Evolutionary conservation across 768 basidiomycete genomes (phyloP), one percentile per base, ranked within the genome.

Genomic region (Pleurotus pulmonarius): DNA sequence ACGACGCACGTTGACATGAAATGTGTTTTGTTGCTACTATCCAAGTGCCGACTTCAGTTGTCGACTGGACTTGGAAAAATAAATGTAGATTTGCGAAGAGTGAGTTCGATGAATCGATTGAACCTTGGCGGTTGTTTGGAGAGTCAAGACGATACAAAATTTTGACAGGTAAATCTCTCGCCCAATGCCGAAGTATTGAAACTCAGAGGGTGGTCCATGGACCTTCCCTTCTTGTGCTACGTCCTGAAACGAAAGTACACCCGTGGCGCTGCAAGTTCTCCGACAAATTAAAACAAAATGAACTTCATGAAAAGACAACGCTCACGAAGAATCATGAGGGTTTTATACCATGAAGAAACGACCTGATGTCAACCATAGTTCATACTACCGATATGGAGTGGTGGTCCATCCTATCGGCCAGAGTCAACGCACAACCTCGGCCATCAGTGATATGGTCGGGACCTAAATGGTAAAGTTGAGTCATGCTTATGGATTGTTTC

Each of bases 1-100:
- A 41, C 46, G 44, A 73, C 76, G 61, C 63, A 83, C 81, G 76
- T 66, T 69, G 80, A 76, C 81, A 82, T 82, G 70, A 67, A 70
- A 71, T 54, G 29, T 34, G 61, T 62, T 57, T 68, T 46, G 67
- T 56, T 46, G 60, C 60, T 64, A 65, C 62, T 70, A 67, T 66
- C 71, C 73, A 74, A 76, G 65, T 64, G 65, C 72, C 73, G 72
- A 76, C 71, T 70, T 58, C 41, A 65, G 51, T 63, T 64, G 76
- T 75, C 73, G 74, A 74, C 70, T 59, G 58, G 56, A 60, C 67
- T 73, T 67, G 69, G 59, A 57, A 63, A 40, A 47, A 48, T 24
- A 49, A 46, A 45, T 49, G 49, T 29, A 59, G 60, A 51, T 56
- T 47, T 58, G 25, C 26, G 58, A 60, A 47, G n/a, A 39, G 41